A percentile compares a stretch with the other conserved stretches of the same genome.
phyloP scores from a whole-genome alignment of 2,329 filamentous ascomycete species.

The Cytospora chrysosperma region DNA sequence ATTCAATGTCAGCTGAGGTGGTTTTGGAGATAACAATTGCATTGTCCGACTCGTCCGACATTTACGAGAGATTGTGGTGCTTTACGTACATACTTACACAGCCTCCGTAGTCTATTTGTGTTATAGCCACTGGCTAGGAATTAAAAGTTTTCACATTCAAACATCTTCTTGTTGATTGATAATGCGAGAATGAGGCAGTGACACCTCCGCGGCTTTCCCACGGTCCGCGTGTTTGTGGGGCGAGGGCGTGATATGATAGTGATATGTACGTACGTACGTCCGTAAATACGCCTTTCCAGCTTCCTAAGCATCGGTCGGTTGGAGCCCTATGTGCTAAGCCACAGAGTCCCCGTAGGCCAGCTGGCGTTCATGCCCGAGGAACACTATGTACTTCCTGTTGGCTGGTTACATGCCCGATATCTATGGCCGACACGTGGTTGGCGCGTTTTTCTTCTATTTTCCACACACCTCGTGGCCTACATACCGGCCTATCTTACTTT shows the following conservation, averaged over 20 bases:
- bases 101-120: not conserved
- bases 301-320: not conserved
- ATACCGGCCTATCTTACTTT: too few species aligned
- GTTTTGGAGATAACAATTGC: not conserved
- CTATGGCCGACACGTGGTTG: not conserved
- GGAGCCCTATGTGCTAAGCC: not conserved
- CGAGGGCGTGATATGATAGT: not conserved
- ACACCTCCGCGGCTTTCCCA: slow-evolving; percentile 10
- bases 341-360: not conserved
- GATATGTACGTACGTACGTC: too few species aligned
- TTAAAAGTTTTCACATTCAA: not conserved
- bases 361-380: too few species aligned
- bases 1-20: not conserved
- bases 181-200: slow-evolving; percentile 23
- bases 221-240: not conserved
- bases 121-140: not conserved
- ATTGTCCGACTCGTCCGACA: not conserved
- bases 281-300: too few species aligned
- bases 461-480: too few species aligned
- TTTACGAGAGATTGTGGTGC: not conserved
- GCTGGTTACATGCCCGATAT: not conserved
- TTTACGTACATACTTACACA: not conserved
- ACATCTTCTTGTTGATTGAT: too few species aligned
- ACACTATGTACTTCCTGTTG: too few species aligned
- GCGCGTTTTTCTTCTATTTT: too few species aligned